A percentile compares a stretch with the other conserved stretches of the same genome.
These are phyloP conservation scores for Lycium barbarum DNA, from an alignment of 257 asterid species.

Conservation along the genomic window DNA sequence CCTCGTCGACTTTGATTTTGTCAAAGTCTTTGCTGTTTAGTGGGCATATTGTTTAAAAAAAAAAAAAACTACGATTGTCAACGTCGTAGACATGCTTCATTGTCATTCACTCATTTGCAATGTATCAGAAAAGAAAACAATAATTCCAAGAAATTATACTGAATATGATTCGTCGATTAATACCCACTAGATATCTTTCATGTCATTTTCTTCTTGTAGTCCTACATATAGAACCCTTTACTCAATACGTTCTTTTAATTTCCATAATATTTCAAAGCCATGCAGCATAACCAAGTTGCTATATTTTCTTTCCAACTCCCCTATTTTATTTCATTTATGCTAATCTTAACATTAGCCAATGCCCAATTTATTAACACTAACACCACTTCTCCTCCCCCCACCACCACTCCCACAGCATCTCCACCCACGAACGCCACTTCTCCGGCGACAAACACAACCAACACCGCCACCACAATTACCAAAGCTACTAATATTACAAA, in stretches of 20 bases:
- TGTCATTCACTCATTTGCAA: background rate
- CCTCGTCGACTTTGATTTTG: background rate
- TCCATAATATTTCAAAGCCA: background rate
- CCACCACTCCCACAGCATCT: background rate
- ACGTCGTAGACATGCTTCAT: background rate
- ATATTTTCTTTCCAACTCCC: constrained; percentile 26
- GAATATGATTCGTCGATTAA: background rate
- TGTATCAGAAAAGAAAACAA: background rate
- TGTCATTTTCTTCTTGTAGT: background rate
- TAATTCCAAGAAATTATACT: background rate
- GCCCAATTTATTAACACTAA: constrained; percentile 34
- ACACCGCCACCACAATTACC: constrained; percentile 25
- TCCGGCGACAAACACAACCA: constrained; percentile 29
- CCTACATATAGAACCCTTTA: background rate
- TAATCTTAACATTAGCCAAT: constrained; percentile 34
- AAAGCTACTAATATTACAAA: constrained; percentile 45
- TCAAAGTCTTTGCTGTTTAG: background rate
- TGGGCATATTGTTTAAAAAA: background rate
- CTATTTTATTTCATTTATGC: constrained; percentile 30
- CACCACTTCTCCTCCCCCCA: background rate
- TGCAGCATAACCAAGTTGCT: background rate
- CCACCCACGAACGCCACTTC: constrained; percentile 40
- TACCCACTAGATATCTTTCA: background rate
- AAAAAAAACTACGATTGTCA: background rate
- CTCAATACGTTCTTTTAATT: background rate